Percentiles rank a stretch among this genome's conserved stretches.
Evolutionary conservation across 139 green algal species (phyloP).

Genomic region (Bryopsis sp.): DNA sequence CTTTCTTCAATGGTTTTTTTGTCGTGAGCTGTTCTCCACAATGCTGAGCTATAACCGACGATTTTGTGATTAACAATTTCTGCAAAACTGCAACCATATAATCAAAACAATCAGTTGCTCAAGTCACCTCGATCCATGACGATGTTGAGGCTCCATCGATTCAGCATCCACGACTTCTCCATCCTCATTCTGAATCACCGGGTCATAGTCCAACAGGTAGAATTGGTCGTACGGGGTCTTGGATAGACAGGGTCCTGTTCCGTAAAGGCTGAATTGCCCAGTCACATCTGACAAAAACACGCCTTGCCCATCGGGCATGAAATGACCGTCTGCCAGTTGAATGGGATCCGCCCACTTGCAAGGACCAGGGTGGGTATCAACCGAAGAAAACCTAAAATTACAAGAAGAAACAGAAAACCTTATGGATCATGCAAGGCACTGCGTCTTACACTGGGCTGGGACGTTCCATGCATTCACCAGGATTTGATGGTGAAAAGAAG

Average conservation of each 20-base stretch:
- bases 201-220: slow-evolving; percentile 47
- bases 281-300: slow-evolving; percentile 43
- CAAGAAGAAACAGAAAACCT: slow-evolving; percentile 6
- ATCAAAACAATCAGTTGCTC: background rate
- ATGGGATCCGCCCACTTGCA: slow-evolving; percentile 46
- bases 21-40: background rate
- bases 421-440: no score
- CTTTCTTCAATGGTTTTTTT: background rate
- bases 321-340: slow-evolving; percentile 60
- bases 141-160: slow-evolving; percentile 21
- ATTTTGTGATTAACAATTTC: background rate
- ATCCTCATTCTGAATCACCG: slow-evolving; percentile 30
- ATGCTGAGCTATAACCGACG: background rate
- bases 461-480: no score
- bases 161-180: slow-evolving; percentile 33
- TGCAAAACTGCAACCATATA: background rate
- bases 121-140: background rate
- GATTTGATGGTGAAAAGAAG: no score
- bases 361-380: slow-evolving; percentile 31
- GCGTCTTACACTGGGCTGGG: no score
- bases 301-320: slow-evolving; percentile 35
- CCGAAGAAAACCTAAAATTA: slow-evolving; percentile 34
- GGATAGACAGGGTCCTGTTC: slow-evolving; percentile 13
- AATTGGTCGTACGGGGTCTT: slow-evolving; percentile 71
- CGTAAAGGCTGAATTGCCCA: slow-evolving; percentile 59